A percentile compares a stretch with the other conserved stretches of the same genome.
Conservation (phyloP, 2,329 filamentous ascomycete species). For the Trichothecium sympodiale region DNA sequence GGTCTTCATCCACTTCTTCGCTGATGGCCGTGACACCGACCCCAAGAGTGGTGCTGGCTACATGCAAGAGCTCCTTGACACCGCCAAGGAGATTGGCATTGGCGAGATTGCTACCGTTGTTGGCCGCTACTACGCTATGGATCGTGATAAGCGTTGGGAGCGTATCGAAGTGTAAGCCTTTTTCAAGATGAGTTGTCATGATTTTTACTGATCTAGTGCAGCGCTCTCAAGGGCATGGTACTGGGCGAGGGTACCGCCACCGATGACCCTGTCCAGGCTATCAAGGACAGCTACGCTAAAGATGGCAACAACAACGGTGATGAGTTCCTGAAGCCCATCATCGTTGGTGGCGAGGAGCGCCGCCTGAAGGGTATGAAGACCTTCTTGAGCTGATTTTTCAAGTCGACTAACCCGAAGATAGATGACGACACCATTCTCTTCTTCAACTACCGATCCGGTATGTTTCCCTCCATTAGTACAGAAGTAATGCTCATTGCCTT, state of each 20-base stretch:
- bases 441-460: slow-evolving; percentile 93
- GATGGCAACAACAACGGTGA: slow-evolving; percentile 63
- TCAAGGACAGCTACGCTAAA: slow-evolving; percentile 79
- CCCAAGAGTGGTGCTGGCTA: slow-evolving; percentile 86
- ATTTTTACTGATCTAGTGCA: neutral
- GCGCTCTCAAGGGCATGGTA: slow-evolving; percentile 73
- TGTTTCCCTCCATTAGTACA: neutral
- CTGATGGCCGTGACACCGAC: slow-evolving; percentile 93
- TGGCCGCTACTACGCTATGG: slow-evolving; percentile 97
- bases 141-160: slow-evolving; percentile 99
- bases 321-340: slow-evolving; percentile 97
- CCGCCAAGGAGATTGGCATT: slow-evolving; percentile 70
- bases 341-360: slow-evolving; percentile 75
- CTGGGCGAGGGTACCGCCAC: slow-evolving; percentile 78
- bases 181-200: neutral
- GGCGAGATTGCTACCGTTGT: slow-evolving; percentile 89
- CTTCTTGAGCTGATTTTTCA: neutral
- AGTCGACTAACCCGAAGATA: slow-evolving; percentile 19
- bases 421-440: slow-evolving; percentile 95
- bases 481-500: neutral
- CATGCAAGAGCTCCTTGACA: slow-evolving; percentile 75
- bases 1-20: slow-evolving; percentile 98
- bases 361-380: slow-evolving; percentile 63
- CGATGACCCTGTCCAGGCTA: slow-evolving; percentile 72
- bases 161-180: slow-evolving; percentile 56